phyloP scores from a whole-genome alignment of 1,284 basidiomycete species.

The Pyrrhoderma lamaoense region DNA sequence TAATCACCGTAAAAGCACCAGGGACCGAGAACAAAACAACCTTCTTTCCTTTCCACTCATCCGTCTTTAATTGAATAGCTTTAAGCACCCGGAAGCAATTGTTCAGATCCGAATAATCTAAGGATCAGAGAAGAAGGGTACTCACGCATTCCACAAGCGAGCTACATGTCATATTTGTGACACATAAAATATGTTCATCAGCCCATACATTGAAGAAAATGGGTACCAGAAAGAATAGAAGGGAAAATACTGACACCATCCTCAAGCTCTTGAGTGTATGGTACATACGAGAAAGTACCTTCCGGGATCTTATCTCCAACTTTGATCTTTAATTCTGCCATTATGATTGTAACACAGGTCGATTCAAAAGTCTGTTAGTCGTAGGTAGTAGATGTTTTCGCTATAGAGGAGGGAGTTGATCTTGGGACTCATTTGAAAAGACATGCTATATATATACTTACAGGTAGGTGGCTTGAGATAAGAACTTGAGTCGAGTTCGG shows the following conservation, averaged over 20 bases:
- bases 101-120: not conserved
- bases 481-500: no score
- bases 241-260: constrained; percentile 36
- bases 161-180: constrained; percentile 26
- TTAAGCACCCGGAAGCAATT: constrained; percentile 15
- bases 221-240: constrained; percentile 11
- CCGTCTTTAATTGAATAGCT: constrained; percentile 49
- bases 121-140: constrained; percentile 20
- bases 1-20: constrained; percentile 70
- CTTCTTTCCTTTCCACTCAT: constrained; percentile 79
- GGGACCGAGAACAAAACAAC: constrained; percentile 74
- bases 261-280: constrained; percentile 60
- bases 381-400: no score
- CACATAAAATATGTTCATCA: no score
- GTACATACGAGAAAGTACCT: constrained; percentile 56
- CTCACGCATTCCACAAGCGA: constrained; percentile 57
- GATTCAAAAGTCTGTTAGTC: no score
- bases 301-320: constrained; percentile 62
- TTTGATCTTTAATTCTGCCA: constrained; percentile 32
- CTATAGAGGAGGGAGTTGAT: no score
- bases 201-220: constrained; percentile 15
- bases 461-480: no score
- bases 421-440: no score
- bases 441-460: no score
- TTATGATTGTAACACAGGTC: no score